Percentiles rank a stretch among this genome's conserved stretches.
phyloP scores from a whole-genome alignment of 257 asterid species.

The Petunia axillaris region DNA sequence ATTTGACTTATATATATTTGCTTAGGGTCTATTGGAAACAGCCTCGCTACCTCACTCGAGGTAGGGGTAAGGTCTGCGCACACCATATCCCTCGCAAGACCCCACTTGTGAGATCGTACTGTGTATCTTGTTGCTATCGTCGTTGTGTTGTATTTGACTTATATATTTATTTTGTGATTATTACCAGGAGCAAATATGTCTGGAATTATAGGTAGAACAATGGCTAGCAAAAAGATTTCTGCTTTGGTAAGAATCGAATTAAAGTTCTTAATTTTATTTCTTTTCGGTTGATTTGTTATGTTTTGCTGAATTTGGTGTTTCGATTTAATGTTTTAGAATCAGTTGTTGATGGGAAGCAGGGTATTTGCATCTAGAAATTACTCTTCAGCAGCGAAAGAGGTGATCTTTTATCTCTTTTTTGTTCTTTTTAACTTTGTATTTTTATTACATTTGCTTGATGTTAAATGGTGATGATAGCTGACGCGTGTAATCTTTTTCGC shows the following conservation, averaged over 20 bases:
- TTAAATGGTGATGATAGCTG: not conserved
- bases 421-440: not conserved
- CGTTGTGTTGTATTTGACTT: not conserved
- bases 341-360: constrained; percentile 43
- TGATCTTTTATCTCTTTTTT: constrained; percentile 21
- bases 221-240: constrained; percentile 44
- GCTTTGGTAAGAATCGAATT: constrained; percentile 44
- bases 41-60: too few relatives aligned
- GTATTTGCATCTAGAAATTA: constrained; percentile 61
- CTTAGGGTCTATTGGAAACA: too few relatives aligned
- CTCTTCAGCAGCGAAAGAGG: constrained; percentile 76
- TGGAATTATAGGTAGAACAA: constrained; percentile 51
- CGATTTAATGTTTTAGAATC: constrained; percentile 26
- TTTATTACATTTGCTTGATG: not conserved
- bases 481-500: constrained; percentile 25
- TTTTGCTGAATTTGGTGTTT: not conserved
- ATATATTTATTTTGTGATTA: not conserved
- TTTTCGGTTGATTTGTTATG: constrained; percentile 23
- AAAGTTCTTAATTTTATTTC: not conserved
- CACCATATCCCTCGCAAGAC: too few relatives aligned
- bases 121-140: too few relatives aligned
- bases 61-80: too few relatives aligned
- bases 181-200: constrained; percentile 45
- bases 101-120: too few relatives aligned
- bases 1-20: too few relatives aligned